A percentile compares a stretch with the other conserved stretches of the same genome.
Evolutionary conservation across 345 rosid genomes (phyloP).

Genomic region (Gossypium stocksii): DNA sequence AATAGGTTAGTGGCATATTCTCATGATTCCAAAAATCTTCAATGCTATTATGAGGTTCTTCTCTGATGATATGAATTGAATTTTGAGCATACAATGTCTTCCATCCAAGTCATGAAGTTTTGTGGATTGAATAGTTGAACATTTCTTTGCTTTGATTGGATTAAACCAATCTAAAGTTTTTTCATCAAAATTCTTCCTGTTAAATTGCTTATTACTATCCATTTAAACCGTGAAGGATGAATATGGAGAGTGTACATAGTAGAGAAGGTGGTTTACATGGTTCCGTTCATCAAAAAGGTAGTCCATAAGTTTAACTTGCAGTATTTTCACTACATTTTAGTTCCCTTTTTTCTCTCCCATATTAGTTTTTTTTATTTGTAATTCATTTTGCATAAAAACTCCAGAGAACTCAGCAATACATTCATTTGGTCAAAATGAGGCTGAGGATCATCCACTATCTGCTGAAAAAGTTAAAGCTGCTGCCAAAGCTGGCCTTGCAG

Average conservation of each 20-base stretch:
- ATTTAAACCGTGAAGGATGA: conserved; percentile 42
- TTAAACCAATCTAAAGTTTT: neutral
- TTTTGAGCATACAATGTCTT: neutral
- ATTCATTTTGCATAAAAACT: conserved; percentile 20
- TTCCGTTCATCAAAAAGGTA: conserved; percentile 51
- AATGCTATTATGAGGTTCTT: neutral
- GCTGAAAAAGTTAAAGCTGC: conserved; percentile 70
- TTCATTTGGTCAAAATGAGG: conserved; percentile 47
- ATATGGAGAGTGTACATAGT: conserved; percentile 43
- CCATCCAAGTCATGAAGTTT: neutral
- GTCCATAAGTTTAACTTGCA: conserved; percentile 7
- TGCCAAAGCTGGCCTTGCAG: conserved; percentile 84
- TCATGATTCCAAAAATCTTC: neutral
- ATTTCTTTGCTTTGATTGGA: neutral
- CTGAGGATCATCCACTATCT: conserved; percentile 44
- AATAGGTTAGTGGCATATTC: conserved; percentile 47
- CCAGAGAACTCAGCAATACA: conserved; percentile 25
- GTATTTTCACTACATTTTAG: neutral
- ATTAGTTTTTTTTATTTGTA: neutral
- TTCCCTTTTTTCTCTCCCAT: neutral
- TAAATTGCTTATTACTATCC: neutral
- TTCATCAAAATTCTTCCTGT: neutral
- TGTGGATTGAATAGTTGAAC: neutral
- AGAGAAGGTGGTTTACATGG: conserved; percentile 51
- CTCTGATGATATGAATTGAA: neutral